Conservation (phyloP, 2,329 filamentous ascomycete species). For the Nothophaeocryptopus gaeumannii region DNA sequence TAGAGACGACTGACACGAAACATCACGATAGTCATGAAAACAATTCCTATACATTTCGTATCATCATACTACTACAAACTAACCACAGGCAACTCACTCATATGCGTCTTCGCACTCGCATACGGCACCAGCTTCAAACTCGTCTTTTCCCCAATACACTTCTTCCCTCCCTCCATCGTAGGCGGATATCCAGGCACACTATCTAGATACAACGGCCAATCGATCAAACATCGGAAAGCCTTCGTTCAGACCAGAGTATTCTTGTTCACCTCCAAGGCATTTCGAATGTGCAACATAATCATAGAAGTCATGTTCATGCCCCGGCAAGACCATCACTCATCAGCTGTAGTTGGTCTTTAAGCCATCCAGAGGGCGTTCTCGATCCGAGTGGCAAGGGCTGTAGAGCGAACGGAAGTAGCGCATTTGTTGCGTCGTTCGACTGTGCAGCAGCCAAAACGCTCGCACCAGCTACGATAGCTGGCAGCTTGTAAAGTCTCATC, state of each 20-base stretch:
- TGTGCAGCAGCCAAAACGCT: background rate
- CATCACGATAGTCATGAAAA: no score
- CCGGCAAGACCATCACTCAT: slow-evolving; percentile 54
- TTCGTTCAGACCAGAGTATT: slow-evolving; percentile 56
- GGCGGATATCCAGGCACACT: slow-evolving; percentile 34
- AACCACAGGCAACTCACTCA: slow-evolving; percentile 38
- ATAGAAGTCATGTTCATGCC: slow-evolving; percentile 56
- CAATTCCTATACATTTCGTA: no score
- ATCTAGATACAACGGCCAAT: slow-evolving; percentile 34
- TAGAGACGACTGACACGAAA: background rate
- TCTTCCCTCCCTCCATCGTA: slow-evolving; percentile 18
- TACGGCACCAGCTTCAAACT: slow-evolving; percentile 37
- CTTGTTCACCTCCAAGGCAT: slow-evolving; percentile 52
- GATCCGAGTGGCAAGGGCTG: slow-evolving; percentile 49
- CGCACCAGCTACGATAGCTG: background rate
- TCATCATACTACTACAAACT: no score
- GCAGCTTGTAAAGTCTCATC: background rate
- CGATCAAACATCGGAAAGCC: slow-evolving; percentile 46
- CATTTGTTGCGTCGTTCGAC: background rate
- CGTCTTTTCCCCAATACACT: slow-evolving; percentile 26
- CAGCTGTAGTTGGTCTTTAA: slow-evolving; percentile 50
- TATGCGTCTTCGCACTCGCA: slow-evolving; percentile 38
- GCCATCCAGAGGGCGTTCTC: slow-evolving; percentile 53
- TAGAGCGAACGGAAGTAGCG: slow-evolving; percentile 28
- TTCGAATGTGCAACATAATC: slow-evolving; percentile 51